Conservation (phyloP, 169 alveolate species). For the Eimeria necatrix region DNA sequence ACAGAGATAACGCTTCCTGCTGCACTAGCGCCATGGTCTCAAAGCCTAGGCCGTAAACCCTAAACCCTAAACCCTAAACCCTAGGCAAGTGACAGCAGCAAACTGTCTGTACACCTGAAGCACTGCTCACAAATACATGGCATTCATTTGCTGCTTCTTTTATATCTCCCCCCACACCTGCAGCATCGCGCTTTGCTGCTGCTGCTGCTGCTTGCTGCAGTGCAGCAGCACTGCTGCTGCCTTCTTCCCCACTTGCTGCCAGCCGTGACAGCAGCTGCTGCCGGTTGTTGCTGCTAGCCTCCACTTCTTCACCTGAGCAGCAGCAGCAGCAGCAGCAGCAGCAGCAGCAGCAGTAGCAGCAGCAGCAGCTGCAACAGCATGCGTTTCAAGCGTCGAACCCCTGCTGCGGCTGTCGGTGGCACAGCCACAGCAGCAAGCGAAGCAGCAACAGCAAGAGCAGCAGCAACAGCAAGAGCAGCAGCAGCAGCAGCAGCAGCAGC, state of each 20-base stretch:
- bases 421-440: background rate
- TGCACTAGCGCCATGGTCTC: no score
- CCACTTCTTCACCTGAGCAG: conserved; percentile 49
- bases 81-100: background rate
- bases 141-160: conserved; percentile 45
- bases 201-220: conserved; percentile 17
- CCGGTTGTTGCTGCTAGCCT: conserved; percentile 46
- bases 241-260: conserved; percentile 10
- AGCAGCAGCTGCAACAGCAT: background rate
- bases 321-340: conserved; percentile 53
- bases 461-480: background rate
- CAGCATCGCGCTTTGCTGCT: background rate
- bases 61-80: no score
- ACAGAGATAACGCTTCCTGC: background rate
- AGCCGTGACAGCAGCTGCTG: conserved; percentile 66
- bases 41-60: no score
- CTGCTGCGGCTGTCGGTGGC: background rate
- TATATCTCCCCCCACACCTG: background rate
- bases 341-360: background rate
- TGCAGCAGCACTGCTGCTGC: conserved; percentile 57
- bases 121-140: conserved; percentile 18
- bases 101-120: background rate
- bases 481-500: conserved; percentile 6
- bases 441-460: background rate
- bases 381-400: no score